Percentiles rank a stretch among this genome's conserved stretches.
These are phyloP conservation scores for Phytophthora idaei DNA, from an alignment of 352 stramenopile species.

Conservation along the genomic window DNA sequence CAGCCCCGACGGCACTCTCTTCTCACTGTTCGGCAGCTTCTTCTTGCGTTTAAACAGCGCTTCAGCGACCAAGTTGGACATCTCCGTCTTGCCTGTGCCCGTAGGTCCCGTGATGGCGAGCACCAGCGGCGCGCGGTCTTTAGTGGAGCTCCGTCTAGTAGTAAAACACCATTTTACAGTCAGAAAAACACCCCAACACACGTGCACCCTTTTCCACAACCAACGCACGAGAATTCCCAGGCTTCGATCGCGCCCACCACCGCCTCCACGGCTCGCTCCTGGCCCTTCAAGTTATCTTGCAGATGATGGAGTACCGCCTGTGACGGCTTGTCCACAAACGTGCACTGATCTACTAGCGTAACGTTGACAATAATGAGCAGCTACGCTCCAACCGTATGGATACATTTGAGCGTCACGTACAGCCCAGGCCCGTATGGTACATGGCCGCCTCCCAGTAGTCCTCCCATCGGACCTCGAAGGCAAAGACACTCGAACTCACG, in stretches of 20 bases:
- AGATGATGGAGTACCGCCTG: conserved; percentile 59
- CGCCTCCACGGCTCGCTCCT: conserved; percentile 66
- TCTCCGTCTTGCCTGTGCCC: conserved; percentile 92
- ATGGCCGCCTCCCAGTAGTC: conserved; percentile 48
- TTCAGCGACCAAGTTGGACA: conserved; percentile 83
- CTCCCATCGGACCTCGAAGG: conserved; percentile 31
- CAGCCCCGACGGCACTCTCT: conserved; percentile 66
- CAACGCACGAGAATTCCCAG: conserved; percentile 82
- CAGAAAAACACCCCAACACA: neutral
- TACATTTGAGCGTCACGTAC: conserved; percentile 38
- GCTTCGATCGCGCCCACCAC: conserved; percentile 76
- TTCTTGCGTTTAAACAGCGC: conserved; percentile 83
- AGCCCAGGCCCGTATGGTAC: conserved; percentile 56
- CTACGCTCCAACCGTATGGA: conserved; percentile 5
- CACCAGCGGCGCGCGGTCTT: conserved; percentile 78
- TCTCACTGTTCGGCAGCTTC: conserved; percentile 74
- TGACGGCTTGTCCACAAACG: conserved; percentile 73
- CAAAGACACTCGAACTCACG: conserved; percentile 5
- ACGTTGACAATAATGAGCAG: conserved; percentile 8
- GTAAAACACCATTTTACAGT: conserved; percentile 5
- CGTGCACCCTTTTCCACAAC: neutral
- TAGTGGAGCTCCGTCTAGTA: conserved; percentile 51
- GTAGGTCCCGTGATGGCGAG: conserved; percentile 90
- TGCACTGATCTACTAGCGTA: conserved; percentile 62
- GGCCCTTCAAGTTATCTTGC: conserved; percentile 60